Conservation (phyloP, 2,329 filamentous ascomycete genomes). For the Aspergillus sojae region DNA sequence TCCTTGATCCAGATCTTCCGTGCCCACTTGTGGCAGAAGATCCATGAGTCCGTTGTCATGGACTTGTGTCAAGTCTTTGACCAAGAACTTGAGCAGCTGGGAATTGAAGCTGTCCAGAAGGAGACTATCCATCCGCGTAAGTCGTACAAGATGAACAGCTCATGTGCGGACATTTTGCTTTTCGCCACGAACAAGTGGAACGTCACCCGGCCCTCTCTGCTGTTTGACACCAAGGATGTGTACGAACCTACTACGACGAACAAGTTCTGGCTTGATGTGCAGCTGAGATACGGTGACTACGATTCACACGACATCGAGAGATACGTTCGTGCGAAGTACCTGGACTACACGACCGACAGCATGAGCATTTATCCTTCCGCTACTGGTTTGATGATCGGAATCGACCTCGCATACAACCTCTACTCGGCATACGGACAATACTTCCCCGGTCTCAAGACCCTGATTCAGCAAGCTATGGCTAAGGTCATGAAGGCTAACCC, state of each 20-base stretch:
- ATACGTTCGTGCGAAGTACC: conserved; percentile 95
- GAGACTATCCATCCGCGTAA: conserved; percentile 99
- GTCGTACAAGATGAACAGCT: conserved; percentile 99
- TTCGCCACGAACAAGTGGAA: conserved; percentile 99
- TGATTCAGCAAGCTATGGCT: conserved; percentile 97
- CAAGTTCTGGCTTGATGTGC: conserved; percentile 99
- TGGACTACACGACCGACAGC: conserved; percentile 98
- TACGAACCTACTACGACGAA: conserved; percentile 94
- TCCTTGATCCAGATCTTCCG: conserved; percentile 99
- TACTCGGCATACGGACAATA: conserved; percentile 99
- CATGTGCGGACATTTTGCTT: conserved; percentile 92
- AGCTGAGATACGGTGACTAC: conserved; percentile 95
- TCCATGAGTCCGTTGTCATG: conserved; percentile 98
- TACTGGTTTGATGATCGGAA: conserved; percentile 95
- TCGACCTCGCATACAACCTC: conserved; percentile 96
- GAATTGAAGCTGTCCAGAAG: conserved; percentile 97
- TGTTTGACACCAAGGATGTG: conserved; percentile 95
- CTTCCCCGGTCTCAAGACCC: conserved; percentile 94
- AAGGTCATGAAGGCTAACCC: conserved; percentile 99
- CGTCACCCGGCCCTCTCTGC: conserved; percentile 85
- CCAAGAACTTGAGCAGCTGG: conserved; percentile 91
- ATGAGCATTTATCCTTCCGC: conserved; percentile 98
- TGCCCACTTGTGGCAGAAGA: conserved; percentile 99
- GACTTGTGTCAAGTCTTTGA: conserved; percentile 98
- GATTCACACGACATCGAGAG: conserved; percentile 98